Evolutionary conservation across 225 moss, liverwort and hornwort genomes (phyloP).

Genomic region (Sphagnum contortum): DNA sequence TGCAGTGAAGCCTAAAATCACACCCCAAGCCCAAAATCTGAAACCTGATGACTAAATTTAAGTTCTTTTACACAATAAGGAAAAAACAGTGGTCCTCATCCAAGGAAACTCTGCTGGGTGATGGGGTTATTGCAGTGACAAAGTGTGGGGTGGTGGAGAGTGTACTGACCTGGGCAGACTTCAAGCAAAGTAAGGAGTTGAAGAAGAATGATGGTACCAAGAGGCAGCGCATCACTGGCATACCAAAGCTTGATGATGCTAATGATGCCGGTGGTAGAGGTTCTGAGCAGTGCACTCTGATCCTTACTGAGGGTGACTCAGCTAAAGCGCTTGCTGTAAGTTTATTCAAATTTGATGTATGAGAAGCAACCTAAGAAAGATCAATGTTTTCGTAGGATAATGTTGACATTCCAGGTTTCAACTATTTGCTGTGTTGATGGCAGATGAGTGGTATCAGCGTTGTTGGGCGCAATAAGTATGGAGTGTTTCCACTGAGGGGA

Average conservation of each 20-base stretch:
- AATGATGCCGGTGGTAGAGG: constrained; percentile 88
- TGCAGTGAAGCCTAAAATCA: too few species aligned
- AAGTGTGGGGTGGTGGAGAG: constrained; percentile 89
- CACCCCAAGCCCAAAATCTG: too few species aligned
- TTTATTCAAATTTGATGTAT: not conserved
- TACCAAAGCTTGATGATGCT: constrained; percentile 92
- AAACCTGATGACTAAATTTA: too few species aligned
- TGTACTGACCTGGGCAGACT: constrained; percentile 74
- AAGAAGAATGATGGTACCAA: constrained; percentile 97
- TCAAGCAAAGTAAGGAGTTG: constrained; percentile 89
- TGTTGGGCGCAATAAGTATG: constrained; percentile 91
- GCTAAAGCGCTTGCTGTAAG: constrained; percentile 96
- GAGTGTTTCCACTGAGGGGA: constrained; percentile 91
- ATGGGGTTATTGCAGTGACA: constrained; percentile 47
- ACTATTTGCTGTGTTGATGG: too few species aligned
- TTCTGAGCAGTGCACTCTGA: constrained; percentile 85
- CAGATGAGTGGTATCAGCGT: constrained; percentile 99
- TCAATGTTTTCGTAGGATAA: too few species aligned
- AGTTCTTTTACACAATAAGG: too few species aligned
- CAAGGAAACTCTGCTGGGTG: too few species aligned
- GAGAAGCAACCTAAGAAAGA: not conserved
- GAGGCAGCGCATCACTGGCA: constrained; percentile 78
- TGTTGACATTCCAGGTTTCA: too few species aligned
- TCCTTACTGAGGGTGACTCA: constrained; percentile 95
- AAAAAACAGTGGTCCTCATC: too few species aligned